phyloP scores from a whole-genome alignment of 352 stramenopile species.

The Globisporangium perplexum region DNA sequence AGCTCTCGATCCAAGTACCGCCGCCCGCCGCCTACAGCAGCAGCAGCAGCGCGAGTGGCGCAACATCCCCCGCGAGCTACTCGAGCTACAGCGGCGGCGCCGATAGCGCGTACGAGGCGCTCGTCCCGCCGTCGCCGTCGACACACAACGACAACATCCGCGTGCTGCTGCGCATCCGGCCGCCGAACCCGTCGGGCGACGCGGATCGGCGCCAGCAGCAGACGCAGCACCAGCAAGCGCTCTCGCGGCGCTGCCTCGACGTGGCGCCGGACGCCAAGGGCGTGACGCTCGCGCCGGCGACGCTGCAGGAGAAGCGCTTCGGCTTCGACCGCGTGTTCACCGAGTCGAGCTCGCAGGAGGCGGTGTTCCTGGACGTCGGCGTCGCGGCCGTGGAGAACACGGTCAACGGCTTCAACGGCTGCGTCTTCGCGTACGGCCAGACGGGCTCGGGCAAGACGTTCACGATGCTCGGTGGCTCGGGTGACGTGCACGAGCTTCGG shows the following conservation, averaged over 20 bases:
- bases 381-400: slow-evolving; percentile 75
- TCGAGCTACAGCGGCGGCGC: no score
- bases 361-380: slow-evolving; percentile 77
- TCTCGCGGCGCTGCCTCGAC: slow-evolving; percentile 41
- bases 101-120: slow-evolving; percentile 9
- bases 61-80: no score
- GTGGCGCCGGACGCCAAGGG: slow-evolving; percentile 50
- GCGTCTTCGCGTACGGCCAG: slow-evolving; percentile 88
- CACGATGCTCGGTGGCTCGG: slow-evolving; percentile 67
- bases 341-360: slow-evolving; percentile 60
- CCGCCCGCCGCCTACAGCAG: background rate
- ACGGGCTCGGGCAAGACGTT: slow-evolving; percentile 88
- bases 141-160: slow-evolving; percentile 56
- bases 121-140: slow-evolving; percentile 8
- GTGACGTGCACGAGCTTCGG: slow-evolving; percentile 36
- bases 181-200: slow-evolving; percentile 11
- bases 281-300: slow-evolving; percentile 48
- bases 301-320: slow-evolving; percentile 76
- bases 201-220: slow-evolving; percentile 1
- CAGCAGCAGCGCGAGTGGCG: slow-evolving; percentile 2
- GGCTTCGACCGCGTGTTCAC: slow-evolving; percentile 82
- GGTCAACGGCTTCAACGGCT: slow-evolving; percentile 84
- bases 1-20: slow-evolving; percentile 16
- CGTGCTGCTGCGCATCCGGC: slow-evolving; percentile 62
- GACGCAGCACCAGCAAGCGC: slow-evolving; percentile 14